These are phyloP conservation scores for Blastocrithidia nonstop DNA, from an alignment of 208 protist species.

Conservation along the genomic window DNA sequence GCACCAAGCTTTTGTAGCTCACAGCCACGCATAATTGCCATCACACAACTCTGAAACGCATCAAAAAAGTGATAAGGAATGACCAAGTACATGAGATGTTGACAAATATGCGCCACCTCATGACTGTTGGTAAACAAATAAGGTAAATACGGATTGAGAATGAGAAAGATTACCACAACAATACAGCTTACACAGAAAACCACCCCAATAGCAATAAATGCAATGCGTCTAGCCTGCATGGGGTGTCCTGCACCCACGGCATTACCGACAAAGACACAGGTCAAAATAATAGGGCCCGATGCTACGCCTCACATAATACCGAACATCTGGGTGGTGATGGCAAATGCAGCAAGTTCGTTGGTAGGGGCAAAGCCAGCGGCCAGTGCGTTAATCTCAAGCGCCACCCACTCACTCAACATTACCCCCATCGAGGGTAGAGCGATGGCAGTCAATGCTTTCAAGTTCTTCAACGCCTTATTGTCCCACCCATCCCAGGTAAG, in stretches of 20 bases:
- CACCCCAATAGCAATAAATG: constrained; percentile 35
- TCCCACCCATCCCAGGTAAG: constrained; percentile 64
- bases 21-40: constrained; percentile 63
- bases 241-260: constrained; percentile 52
- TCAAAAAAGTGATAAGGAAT: constrained; percentile 74
- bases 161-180: constrained; percentile 23
- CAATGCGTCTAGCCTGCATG: constrained; percentile 41
- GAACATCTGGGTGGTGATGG: constrained; percentile 66
- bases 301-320: constrained; percentile 55
- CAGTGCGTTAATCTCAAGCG: constrained; percentile 55
- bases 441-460: constrained; percentile 26
- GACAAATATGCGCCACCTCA: constrained; percentile 23
- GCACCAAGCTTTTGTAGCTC: constrained; percentile 54
- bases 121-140: constrained; percentile 36
- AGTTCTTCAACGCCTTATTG: constrained; percentile 23
- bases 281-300: constrained; percentile 54
- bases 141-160: constrained; percentile 37
- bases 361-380: constrained; percentile 38
- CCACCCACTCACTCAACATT: constrained; percentile 78
- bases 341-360: constrained; percentile 58
- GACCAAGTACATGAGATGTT: constrained; percentile 38
- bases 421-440: constrained; percentile 75
- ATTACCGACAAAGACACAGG: constrained; percentile 69
- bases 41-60: constrained; percentile 64
- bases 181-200: constrained; percentile 23